Conservation (phyloP, 2,329 filamentous ascomycete genomes). For the Penicillium sp. region DNA sequence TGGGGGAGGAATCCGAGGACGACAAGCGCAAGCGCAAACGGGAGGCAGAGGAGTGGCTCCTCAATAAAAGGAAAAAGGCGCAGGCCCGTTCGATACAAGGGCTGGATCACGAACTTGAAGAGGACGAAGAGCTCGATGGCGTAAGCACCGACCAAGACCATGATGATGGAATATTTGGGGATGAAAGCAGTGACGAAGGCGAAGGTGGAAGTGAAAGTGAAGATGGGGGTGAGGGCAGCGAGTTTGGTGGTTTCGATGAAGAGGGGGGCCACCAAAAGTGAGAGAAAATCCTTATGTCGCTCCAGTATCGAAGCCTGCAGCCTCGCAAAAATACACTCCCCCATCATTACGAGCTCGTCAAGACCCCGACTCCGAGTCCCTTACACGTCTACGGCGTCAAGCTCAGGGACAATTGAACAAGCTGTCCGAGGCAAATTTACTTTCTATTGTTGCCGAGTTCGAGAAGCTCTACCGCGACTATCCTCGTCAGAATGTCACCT, state of each 20-base stretch:
- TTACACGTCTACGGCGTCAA: slow-evolving; percentile 68
- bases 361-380: slow-evolving; percentile 60
- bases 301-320: slow-evolving; percentile 49
- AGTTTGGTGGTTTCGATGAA: slow-evolving; percentile 36
- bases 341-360: slow-evolving; percentile 68
- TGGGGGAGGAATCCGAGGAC: slow-evolving; percentile 53
- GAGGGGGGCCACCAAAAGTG: slow-evolving; percentile 43
- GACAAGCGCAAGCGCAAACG: slow-evolving; percentile 53
- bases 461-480: slow-evolving; percentile 78
- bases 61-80: slow-evolving; percentile 54
- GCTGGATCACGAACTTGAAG: slow-evolving; percentile 6
- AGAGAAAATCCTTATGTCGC: slow-evolving; percentile 86
- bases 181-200: slow-evolving; percentile 26
- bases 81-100: slow-evolving; percentile 25
- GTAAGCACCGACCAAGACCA: slow-evolving; percentile 25
- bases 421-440: slow-evolving; percentile 81
- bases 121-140: slow-evolving; percentile 26
- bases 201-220: slow-evolving; percentile 28
- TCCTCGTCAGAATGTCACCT: slow-evolving; percentile 82
- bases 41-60: slow-evolving; percentile 59
- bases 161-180: slow-evolving; percentile 25
- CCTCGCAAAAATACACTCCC: slow-evolving; percentile 72
- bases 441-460: slow-evolving; percentile 75
- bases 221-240: slow-evolving; percentile 35
- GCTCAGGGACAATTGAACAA: slow-evolving; percentile 87